Conservation (phyloP, 2,329 filamentous ascomycete genomes). For the Aspergillus niger region DNA sequence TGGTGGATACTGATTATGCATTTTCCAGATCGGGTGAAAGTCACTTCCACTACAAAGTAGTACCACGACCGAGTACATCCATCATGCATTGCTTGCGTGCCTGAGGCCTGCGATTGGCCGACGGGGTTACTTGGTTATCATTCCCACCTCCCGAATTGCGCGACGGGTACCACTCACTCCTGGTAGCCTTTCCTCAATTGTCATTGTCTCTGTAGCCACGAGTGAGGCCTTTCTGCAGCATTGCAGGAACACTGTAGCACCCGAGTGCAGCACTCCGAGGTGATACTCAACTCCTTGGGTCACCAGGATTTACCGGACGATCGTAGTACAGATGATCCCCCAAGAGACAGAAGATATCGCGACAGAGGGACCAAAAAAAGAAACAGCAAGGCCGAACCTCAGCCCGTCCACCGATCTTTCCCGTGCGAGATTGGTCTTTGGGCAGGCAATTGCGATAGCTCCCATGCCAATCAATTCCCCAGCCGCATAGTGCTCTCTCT, state of each 20-base stretch:
- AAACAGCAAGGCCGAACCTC: not conserved
- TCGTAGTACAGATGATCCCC: not conserved
- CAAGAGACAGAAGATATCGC: not conserved
- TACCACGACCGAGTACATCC: not conserved
- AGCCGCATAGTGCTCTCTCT: constrained; percentile 14
- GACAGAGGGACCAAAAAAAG: not conserved
- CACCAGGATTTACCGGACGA: not conserved
- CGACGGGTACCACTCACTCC: not conserved
- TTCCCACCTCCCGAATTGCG: not conserved
- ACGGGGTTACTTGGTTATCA: not conserved
- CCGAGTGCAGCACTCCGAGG: not conserved
- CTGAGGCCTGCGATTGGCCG: not conserved
- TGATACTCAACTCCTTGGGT: not conserved
- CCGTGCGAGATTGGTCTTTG: not conserved
- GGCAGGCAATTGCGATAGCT: constrained; percentile 16
- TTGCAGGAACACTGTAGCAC: not conserved
- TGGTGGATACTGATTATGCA: constrained; percentile 5
- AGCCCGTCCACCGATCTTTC: not conserved
- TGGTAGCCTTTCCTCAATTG: not conserved
- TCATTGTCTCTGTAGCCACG: not conserved
- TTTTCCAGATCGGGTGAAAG: constrained; percentile 18
- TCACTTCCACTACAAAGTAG: constrained; percentile 3
- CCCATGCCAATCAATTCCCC: constrained; percentile 21
- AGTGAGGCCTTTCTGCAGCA: not conserved
- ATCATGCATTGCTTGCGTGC: not conserved